Conservation (phyloP, 257 asterid species). For the Striga asiatica region DNA sequence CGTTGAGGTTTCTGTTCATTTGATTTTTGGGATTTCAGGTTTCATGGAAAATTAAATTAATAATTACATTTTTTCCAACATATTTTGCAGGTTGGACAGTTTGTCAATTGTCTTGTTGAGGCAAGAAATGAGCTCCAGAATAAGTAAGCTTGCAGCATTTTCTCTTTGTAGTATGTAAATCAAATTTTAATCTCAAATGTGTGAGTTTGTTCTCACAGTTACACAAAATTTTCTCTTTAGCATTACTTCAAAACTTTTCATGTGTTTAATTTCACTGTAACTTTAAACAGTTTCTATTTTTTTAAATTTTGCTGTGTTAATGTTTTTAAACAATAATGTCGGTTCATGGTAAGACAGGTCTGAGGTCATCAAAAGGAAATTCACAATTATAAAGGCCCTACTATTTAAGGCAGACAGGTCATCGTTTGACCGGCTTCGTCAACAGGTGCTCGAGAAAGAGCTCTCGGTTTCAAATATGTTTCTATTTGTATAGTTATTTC, state of each 20-base stretch:
- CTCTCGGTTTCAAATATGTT: neutral
- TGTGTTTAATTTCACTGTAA: neutral
- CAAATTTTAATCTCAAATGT: neutral
- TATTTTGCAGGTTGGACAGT: conserved; percentile 47
- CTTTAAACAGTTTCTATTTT: neutral
- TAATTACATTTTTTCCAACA: no score
- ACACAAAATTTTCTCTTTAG: neutral
- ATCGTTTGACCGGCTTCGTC: conserved; percentile 55
- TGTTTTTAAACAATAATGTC: neutral
- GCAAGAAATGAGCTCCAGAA: conserved; percentile 52
- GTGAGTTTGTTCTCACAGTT: neutral
- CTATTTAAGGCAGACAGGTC: conserved; percentile 68
- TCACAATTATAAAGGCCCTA: conserved; percentile 63
- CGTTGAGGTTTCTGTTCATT: neutral
- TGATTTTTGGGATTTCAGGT: neutral
- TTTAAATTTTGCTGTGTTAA: neutral
- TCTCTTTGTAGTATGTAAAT: neutral
- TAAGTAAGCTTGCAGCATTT: conserved; percentile 32
- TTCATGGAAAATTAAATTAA: no score
- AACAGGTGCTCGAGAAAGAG: conserved; percentile 45
- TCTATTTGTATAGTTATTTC: conserved; percentile 1
- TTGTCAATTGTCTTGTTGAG: conserved; percentile 61
- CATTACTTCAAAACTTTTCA: neutral
- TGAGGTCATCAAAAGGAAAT: conserved; percentile 51
- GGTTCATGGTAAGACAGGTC: conserved; percentile 36